Evolutionary conservation across 257 asterid genomes (phyloP), one percentile per base, ranked within the genome.

Genomic region (Solanum habrochaites): DNA sequence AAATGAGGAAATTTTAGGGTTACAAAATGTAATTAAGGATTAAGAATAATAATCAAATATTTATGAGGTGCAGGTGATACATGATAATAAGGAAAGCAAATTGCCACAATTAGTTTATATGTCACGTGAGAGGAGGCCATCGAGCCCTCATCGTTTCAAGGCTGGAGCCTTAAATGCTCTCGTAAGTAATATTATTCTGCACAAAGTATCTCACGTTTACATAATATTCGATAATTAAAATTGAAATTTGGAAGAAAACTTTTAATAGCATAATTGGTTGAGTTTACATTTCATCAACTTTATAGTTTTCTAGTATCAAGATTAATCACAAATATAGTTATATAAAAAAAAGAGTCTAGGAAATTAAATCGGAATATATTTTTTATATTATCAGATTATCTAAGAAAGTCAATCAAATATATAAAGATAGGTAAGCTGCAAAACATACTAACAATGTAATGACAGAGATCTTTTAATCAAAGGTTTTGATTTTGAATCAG

Each of bases 161-260:
- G 96, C 96, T 3, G 95, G 96, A 56, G 95, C 96, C 86, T 94
- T 93, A 66, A 93, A 92, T 60, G 88, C 95, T 58, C 93, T 92
- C 3, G 96, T 92, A 86, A 9, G 93, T 73, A 7, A 4, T 31
- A 75, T 7, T 11, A 1, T 75, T 40, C 43, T 67, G 37, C 37
- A 66, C 4, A 27, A 0, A 66, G 0, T 13, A 67, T 27, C 0
- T 7, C 18, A 3, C 2, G 11, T 27, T 67, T 0, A 13, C 14
- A 0, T 4, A 62, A 10, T 5, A 62, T n/a, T 5, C 1, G 8
- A 5, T 5, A 8, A 52, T 52, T 52, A 16, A 52, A 52, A 52
- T 5, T 49, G 0, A 15, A 35, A 37, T 72, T 18, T 72, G 81
- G 9, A 35, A 37, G 45, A 71, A 4, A 32, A 32, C 4, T 32